Percentiles rank a stretch among this genome's conserved stretches.
Conservation (phyloP, 106 monocot genomes). For the Dendrobium nobile region DNA sequence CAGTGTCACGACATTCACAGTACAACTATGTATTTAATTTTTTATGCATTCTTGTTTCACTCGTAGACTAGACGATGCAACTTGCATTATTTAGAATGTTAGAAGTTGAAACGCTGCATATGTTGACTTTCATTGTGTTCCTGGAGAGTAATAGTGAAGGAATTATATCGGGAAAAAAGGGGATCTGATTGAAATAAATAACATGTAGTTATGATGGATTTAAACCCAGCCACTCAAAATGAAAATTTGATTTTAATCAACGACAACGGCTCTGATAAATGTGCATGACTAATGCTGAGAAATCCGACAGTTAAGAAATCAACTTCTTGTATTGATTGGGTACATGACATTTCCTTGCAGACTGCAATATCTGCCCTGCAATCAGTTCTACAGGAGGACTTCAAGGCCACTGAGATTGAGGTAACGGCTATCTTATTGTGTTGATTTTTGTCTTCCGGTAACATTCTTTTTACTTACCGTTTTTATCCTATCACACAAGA, state of each 20-base stretch:
- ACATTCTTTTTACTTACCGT: background rate
- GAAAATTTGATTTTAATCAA: background rate
- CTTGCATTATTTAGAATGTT: background rate
- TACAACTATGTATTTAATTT: background rate
- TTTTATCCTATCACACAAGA: too few species aligned
- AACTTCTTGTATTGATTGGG: background rate
- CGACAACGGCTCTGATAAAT: too few species aligned
- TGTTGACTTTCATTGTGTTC: too few species aligned
- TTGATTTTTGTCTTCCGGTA: background rate
- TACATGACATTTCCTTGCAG: conserved; percentile 24
- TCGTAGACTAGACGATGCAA: background rate
- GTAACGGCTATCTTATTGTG: conserved; percentile 21
- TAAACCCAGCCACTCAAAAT: background rate
- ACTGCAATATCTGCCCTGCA: conserved; percentile 97
- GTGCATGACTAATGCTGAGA: background rate
- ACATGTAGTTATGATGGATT: background rate
- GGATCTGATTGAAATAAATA: too few species aligned
- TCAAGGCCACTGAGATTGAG: conserved; percentile 99
- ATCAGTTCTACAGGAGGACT: conserved; percentile 97
- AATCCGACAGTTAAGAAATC: background rate
- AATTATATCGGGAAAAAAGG: too few species aligned
- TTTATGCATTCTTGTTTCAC: background rate
- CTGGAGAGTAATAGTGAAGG: too few species aligned
- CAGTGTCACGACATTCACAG: too few species aligned
- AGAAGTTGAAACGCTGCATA: too few species aligned